Percentiles rank a stretch among this genome's conserved stretches.
phyloP scores from a whole-genome alignment of 768 basidiomycete genomes.

The Mycena metata region DNA sequence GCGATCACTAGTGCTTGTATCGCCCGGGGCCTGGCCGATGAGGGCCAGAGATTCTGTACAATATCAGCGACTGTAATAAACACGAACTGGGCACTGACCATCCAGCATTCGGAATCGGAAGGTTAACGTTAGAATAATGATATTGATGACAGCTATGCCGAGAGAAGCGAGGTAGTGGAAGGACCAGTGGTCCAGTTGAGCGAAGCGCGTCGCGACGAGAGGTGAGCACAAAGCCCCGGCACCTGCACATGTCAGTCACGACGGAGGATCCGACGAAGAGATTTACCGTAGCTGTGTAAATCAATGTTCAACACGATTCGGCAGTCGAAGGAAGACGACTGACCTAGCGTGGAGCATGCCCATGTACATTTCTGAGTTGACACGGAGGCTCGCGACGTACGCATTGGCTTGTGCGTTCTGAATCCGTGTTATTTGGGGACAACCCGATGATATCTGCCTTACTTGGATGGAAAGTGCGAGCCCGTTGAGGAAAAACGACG shows the following conservation, averaged over 20 bases:
- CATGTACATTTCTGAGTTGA: constrained; percentile 62
- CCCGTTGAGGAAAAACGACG: constrained; percentile 61
- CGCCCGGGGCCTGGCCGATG: constrained; percentile 44
- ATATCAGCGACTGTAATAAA: background rate
- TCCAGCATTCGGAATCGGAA: constrained; percentile 48
- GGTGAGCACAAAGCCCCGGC: constrained; percentile 70
- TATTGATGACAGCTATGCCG: constrained; percentile 61
- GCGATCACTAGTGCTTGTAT: constrained; percentile 31
- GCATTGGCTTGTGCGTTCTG: constrained; percentile 69
- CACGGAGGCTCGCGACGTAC: constrained; percentile 62
- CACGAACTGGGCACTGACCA: constrained; percentile 38
- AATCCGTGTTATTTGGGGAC: background rate
- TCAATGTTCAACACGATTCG: background rate
- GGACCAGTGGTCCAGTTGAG: constrained; percentile 65
- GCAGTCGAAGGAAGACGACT: background rate
- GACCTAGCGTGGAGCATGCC: constrained; percentile 61
- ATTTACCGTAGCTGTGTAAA: constrained; percentile 56
- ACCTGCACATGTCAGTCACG: constrained; percentile 33
- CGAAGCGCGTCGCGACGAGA: constrained; percentile 76
- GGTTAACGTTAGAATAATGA: constrained; percentile 38
- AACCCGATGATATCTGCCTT: background rate
- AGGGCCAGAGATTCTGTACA: constrained; percentile 31
- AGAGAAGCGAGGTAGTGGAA: constrained; percentile 73
- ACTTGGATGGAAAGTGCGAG: constrained; percentile 65
- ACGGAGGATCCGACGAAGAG: background rate